Evolutionary conservation across 305 asterid species (phyloP).

Genomic region (Solanum hybrid): DNA sequence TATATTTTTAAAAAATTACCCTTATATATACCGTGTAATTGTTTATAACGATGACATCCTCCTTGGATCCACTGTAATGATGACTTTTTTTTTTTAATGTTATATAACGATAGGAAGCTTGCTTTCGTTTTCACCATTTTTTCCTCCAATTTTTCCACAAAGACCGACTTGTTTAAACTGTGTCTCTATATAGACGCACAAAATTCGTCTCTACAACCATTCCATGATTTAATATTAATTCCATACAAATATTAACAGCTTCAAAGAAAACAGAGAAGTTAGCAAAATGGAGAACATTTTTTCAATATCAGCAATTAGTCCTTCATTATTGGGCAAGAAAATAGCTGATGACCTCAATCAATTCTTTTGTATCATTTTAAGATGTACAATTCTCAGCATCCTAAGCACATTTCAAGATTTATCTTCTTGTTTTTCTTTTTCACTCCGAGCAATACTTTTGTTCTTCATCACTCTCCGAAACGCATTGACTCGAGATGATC

Average conservation of each 20-base stretch:
- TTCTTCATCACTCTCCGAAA: neutral
- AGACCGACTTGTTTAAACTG: neutral
- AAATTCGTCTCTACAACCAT: neutral
- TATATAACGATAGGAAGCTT: neutral
- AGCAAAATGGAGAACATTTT: neutral
- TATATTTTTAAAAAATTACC: too few species aligned
- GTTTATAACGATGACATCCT: neutral
- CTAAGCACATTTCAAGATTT: conserved; percentile 20
- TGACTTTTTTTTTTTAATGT: neutral
- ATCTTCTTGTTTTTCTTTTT: conserved; percentile 6
- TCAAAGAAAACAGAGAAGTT: neutral
- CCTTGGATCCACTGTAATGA: neutral
- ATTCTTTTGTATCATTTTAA: conserved; percentile 14
- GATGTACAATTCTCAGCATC: conserved; percentile 14
- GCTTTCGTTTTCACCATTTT: neutral
- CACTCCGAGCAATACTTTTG: neutral
- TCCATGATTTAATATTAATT: neutral
- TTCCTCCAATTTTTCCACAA: neutral
- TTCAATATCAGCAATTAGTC: neutral
- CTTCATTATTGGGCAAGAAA: neutral
- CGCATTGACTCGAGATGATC: neutral
- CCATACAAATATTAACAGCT: neutral
- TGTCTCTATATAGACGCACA: neutral
- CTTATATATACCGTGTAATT: too few species aligned
- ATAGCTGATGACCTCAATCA: conserved; percentile 4